A percentile compares a stretch with the other conserved stretches of the same genome.
These are phyloP conservation scores for Ananas comosus DNA, from an alignment of 176 grass and related monocot species.

Conservation along the genomic window DNA sequence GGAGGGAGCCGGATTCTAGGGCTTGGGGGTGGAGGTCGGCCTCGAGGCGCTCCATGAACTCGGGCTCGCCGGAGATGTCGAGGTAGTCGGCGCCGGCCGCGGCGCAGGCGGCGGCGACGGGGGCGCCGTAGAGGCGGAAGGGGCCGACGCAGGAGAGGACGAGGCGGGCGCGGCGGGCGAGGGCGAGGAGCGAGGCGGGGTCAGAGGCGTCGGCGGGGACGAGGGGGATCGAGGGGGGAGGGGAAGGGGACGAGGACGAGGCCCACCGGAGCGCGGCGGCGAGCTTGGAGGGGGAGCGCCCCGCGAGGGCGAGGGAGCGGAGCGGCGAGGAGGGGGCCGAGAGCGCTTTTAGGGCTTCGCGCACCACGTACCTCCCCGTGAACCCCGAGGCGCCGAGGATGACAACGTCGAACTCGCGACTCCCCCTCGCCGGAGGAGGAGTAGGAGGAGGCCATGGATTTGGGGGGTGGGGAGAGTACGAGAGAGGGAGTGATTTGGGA, in stretches of 20 bases:
- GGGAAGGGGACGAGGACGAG: constrained; percentile 13
- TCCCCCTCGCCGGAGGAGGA: not conserved
- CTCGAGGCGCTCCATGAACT: constrained; percentile 84
- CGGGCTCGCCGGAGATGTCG: constrained; percentile 76
- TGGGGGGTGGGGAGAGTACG: no score
- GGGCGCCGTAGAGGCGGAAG: constrained; percentile 53
- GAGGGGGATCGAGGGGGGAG: constrained; percentile 35
- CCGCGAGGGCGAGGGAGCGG: constrained; percentile 55
- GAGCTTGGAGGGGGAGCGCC: constrained; percentile 51
- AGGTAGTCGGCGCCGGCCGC: constrained; percentile 59
- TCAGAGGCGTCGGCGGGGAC: constrained; percentile 61
- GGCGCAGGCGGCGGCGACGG: constrained; percentile 52
- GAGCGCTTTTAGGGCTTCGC: constrained; percentile 72
- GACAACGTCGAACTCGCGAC: constrained; percentile 54
- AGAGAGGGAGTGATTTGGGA: no score
- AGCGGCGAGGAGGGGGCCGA: constrained; percentile 26
- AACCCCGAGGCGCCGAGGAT: constrained; percentile 90
- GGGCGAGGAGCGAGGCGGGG: constrained; percentile 40
- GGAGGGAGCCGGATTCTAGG: constrained; percentile 35
- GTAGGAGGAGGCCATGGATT: no score
- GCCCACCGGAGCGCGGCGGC: constrained; percentile 55
- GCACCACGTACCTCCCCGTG: constrained; percentile 80
- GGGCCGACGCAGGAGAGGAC: constrained; percentile 64
- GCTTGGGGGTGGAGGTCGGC: constrained; percentile 50
- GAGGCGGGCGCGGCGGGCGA: constrained; percentile 38